Base-by-base conservation (phyloP, 257 asterid genomes). In the Eustoma russellianum region DNA sequence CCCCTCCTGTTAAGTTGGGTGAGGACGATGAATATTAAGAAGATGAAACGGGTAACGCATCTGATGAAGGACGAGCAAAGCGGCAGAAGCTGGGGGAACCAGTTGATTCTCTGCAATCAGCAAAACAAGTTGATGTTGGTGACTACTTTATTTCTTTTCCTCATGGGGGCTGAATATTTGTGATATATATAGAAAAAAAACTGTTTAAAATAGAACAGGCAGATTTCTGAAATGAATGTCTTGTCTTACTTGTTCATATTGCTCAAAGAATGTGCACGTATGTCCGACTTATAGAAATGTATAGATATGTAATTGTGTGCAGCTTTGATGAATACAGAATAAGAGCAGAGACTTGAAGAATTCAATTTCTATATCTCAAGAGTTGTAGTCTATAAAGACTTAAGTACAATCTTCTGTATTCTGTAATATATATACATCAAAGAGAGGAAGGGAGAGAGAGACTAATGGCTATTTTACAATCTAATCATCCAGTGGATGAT, bases 121-220 rank as follows among this genome's bases (percentile, higher is more conserved):
- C 53, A 5, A 80, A 62, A 64, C 82, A 73, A 71, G 72, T 67
- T 75, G 88, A 71, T 77, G 83, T 82, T 86, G 98, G 98, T 90
- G 86, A 86, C 74, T 74, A 69, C 64, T 75, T 81, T 73, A 48
- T 73, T 62, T 66, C 43, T 53, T 45, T 62, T 50, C 49, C 63
- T 57, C 41, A 49, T 62, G 50, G 38, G 59, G 53, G 46, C 60
- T 55, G 49, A 60, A 50, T 41, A 44, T 61, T 52, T 17, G 63
- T 55, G 43, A 55, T 57, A 48, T 56, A 13, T 48, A 12, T n/a
- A n/a, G n/a, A 13, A 30, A 50, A 55, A 56, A 17, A 41, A 41
- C 41, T 40, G 30, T 34, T 6, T 51, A 16, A 6, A 33, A 41
- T 8, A 33, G 35, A 56, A 64, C 49, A 46, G 5, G 35, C 14